Percentiles rank a stretch among this genome's conserved stretches.
These are phyloP conservation scores for Kodamaea laetipori DNA, from an alignment of 805 yeast genomes.

Conservation along the genomic window DNA sequence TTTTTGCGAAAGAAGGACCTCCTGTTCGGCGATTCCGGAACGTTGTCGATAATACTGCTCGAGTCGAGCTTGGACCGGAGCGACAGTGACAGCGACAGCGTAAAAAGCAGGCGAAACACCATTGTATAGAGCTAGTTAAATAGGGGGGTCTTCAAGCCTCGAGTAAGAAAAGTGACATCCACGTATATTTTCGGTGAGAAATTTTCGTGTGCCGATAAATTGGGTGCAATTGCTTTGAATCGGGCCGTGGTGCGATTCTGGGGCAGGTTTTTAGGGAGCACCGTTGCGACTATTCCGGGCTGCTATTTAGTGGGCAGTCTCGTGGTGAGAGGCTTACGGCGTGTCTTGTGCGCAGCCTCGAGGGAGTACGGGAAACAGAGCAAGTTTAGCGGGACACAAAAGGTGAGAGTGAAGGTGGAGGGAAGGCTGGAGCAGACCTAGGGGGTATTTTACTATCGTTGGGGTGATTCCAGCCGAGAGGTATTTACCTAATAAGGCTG, in stretches of 20 bases:
- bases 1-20: conserved; percentile 25
- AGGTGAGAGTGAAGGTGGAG: no score
- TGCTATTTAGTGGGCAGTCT: no score
- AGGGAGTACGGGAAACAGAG: no score
- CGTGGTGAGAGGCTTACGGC: no score
- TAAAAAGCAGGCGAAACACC: conserved; percentile 17
- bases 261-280: no score
- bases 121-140: conserved; percentile 4
- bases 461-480: no score
- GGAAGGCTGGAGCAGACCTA: no score
- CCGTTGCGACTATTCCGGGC: no score
- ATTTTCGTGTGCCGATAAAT: conserved; percentile 3
- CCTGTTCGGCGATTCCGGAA: conserved; percentile 2
- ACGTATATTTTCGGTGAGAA: conserved; percentile 3
- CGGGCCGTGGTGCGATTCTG: conserved; percentile 1
- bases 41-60: conserved; percentile 6
- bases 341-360: no score
- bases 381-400: no score
- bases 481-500: no score
- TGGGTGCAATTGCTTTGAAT: not conserved
- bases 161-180: conserved; percentile 7
- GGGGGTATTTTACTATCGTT: no score
- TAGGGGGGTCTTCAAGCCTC: conserved; percentile 2
- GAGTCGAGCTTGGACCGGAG: conserved; percentile 4
- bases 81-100: conserved; percentile 14